Evolutionary conservation across 129 eudicot genomes (phyloP).

Genomic region (Saposhnikovia divaricata): DNA sequence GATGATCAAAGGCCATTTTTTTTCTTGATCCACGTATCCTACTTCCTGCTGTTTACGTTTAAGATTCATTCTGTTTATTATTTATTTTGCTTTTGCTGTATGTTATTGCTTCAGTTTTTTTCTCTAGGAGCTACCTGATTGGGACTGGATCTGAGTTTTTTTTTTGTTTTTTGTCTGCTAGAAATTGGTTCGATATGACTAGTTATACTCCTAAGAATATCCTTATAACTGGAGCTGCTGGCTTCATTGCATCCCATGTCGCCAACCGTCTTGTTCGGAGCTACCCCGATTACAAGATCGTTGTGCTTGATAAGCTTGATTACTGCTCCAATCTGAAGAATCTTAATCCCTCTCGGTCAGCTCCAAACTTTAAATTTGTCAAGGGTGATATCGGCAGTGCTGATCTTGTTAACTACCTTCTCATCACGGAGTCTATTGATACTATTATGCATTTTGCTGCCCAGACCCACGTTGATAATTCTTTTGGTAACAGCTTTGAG

Average conservation of each 20-base stretch:
- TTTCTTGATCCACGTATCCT: not conserved
- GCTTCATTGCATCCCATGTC: constrained; percentile 34
- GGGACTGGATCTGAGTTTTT: not conserved
- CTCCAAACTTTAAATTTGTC: constrained; percentile 21
- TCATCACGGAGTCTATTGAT: constrained; percentile 22
- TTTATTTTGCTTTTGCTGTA: not conserved
- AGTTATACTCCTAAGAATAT: constrained; percentile 30
- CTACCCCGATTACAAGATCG: constrained; percentile 30
- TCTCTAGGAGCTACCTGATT: not conserved
- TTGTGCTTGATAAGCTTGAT: constrained; percentile 29
- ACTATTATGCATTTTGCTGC: constrained; percentile 31
- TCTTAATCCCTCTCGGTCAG: constrained; percentile 20
- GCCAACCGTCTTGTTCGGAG: constrained; percentile 29
- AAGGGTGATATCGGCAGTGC: constrained; percentile 21
- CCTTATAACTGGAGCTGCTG: constrained; percentile 36
- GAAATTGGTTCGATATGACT: constrained; percentile 15
- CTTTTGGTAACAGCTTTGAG: constrained; percentile 23
- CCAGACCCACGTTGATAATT: constrained; percentile 22
- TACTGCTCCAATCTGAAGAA: constrained; percentile 26
- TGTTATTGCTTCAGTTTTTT: not conserved
- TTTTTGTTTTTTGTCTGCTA: not conserved
- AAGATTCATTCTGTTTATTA: not conserved
- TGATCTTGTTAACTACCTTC: constrained; percentile 22
- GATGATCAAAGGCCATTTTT: not conserved
- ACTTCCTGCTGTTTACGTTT: not conserved